Percentiles rank a stretch among this genome's conserved stretches.
Evolutionary conservation across 2,329 filamentous ascomycete genomes (phyloP).

Genomic region (Ceratocystiopsis brevicomis): DNA sequence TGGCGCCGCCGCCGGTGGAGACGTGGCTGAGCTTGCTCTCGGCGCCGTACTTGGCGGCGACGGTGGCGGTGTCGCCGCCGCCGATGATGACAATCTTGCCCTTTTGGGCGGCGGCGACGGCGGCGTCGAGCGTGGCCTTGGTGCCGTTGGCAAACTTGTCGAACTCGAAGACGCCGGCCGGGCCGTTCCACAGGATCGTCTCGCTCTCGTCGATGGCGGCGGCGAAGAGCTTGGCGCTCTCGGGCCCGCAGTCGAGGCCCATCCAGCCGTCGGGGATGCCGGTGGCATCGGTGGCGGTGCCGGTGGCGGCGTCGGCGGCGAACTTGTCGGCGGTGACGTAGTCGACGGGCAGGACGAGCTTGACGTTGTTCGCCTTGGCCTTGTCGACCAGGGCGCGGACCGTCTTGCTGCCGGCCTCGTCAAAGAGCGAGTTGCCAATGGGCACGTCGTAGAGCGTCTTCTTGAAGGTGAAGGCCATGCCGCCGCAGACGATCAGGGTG

Average conservation of each 20-base stretch:
- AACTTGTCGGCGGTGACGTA: conserved; percentile 96
- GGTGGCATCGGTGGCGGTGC: conserved; percentile 64
- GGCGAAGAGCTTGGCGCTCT: conserved; percentile 79
- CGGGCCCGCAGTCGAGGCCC: conserved; percentile 84
- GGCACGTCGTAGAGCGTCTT: conserved; percentile 84
- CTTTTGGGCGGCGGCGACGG: conserved; percentile 50
- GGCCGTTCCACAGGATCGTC: conserved; percentile 98
- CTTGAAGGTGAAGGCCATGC: conserved; percentile 99
- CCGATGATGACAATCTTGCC: conserved; percentile 98
- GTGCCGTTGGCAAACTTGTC: conserved; percentile 85
- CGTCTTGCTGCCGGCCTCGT: conserved; percentile 84
- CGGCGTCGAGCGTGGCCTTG: conserved; percentile 78
- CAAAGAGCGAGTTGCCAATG: conserved; percentile 84
- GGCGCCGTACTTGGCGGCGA: conserved; percentile 89
- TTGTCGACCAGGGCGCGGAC: conserved; percentile 77
- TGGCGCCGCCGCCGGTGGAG: conserved; percentile 88
- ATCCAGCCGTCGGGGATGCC: conserved; percentile 96
- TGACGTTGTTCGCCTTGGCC: conserved; percentile 90
- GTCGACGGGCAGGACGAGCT: conserved; percentile 85
- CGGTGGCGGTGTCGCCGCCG: conserved; percentile 92
- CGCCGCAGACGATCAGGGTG: conserved; percentile 89
- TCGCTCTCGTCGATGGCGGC: conserved; percentile 69
- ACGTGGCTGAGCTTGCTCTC: conserved; percentile 98
- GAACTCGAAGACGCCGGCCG: conserved; percentile 92
- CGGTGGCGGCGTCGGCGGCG: conserved; percentile 60